Evolutionary conservation across 176 grass and related monocot species (phyloP).

Genomic region (Lolium rigidum): DNA sequence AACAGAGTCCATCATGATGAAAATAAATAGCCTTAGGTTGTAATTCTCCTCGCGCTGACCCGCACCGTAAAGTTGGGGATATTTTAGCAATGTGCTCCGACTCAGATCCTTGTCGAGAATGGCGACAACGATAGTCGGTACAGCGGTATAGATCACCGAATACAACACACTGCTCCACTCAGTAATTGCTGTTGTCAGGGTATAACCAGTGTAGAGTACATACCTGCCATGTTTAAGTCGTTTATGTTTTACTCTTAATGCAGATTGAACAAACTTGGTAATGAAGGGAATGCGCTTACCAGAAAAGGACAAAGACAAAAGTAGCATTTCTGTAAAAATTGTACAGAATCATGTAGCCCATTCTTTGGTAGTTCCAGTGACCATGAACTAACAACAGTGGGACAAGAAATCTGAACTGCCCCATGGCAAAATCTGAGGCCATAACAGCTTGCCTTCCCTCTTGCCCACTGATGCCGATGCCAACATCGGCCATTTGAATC

Average conservation of each 20-base stretch:
- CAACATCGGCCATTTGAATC: constrained; percentile 99
- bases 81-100: constrained; percentile 79
- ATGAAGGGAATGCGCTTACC: constrained; percentile 56
- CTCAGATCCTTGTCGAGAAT: constrained; percentile 94
- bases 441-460: constrained; percentile 98
- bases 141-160: constrained; percentile 89
- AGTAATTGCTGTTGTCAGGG: constrained; percentile 82
- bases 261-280: constrained; percentile 23
- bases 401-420: constrained; percentile 94
- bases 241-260: constrained; percentile 49
- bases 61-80: constrained; percentile 81
- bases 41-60: constrained; percentile 93
- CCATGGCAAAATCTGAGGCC: constrained; percentile 99
- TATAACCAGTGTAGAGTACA: constrained; percentile 93
- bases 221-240: constrained; percentile 61
- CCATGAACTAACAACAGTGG: constrained; percentile 92
- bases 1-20: constrained; percentile 79
- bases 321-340: constrained; percentile 98
- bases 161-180: constrained; percentile 95
- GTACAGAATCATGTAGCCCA: constrained; percentile 98
- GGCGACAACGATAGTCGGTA: constrained; percentile 83
- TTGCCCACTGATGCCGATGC: constrained; percentile 96
- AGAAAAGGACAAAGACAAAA: constrained; percentile 97
- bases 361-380: constrained; percentile 99
- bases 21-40: constrained; percentile 85